Evolutionary conservation across 106 monocot species (phyloP), one percentile per base, ranked within the genome.

Genomic region (Dioscorea dumetorum): DNA sequence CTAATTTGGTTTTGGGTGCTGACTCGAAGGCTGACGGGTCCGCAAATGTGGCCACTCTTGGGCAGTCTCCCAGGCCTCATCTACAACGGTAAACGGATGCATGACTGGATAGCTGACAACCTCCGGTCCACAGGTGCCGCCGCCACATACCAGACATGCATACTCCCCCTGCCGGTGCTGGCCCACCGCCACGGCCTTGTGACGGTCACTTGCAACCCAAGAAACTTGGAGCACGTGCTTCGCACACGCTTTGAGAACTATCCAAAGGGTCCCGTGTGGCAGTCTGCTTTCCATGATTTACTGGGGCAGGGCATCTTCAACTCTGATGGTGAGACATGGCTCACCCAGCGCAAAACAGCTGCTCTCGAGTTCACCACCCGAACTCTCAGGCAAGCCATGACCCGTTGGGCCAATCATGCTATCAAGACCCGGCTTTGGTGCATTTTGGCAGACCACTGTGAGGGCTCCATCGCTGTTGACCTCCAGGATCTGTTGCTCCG

Each of bases 321-420:
- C 88, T 79, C 79, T 49, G 93, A 93, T 72, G 93, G 93, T 7
- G 88, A 86, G 5, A 83, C 83, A 22, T 93, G 93, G 93, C 78
- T 93, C 20, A 66, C 88, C 17, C 93, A 93, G 57, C 77, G 93
- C 16, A 93, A 93, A 78, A 93, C 93, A 18, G 93, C 93, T 1
- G 93, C 93, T 3, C 83, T 93, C n/a, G 93, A 93, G 79, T 93
- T 93, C 83, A 93, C 93, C 24, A 93, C 93, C 33, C 72, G 93
- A 24, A 93, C 88, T 2, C 82, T 93, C 33, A 80, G 93, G 11
- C 85, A 86, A 61, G 93, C 93, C 49, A 93, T 93, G 93, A 75
- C 85, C 15, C 61, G 88, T 5, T 93, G 93, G 93, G 82, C 86
- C 20, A 87, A 82, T 64, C 74, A 78, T 11, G 53, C 77, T 6